Evolutionary conservation across 768 basidiomycete species (phyloP), one percentile per base, ranked within the genome.

Genomic region (Naematelia encephala): DNA sequence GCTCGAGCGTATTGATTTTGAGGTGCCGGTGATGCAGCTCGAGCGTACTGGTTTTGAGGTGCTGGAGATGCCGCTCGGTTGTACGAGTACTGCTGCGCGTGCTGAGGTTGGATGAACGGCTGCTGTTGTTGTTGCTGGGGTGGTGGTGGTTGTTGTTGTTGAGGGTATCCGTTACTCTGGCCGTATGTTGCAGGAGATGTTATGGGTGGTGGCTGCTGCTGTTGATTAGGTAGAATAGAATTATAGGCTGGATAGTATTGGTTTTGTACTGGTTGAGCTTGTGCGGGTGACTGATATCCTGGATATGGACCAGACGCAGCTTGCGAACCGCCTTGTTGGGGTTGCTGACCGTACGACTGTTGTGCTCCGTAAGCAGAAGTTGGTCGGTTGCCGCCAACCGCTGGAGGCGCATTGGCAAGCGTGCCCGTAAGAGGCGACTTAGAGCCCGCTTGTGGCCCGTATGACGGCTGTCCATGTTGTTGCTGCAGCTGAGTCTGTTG

Each of bases 401-500:
- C 34, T 39, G 34, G 34, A 39, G 34, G 34, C 8, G 34, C 34
- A 39, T 39, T 39, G 34, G 8, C 34, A 39, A 8, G 8, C 8
- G 8, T 39, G 8, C 34, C 34, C 8, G 34, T 16, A 39, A 39
- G 8, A 39, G 34, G 34, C 16, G 34, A 39, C 34, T 39, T 39
- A 8, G 34, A 16, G 34, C 34, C 34, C 8, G 34, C 34, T 39
- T 39, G 53, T 4, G 30, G 11, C 13, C 22, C 34, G 16, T 22
- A 27, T 46, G 54, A 44, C 44, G 28, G 60, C 47, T 34, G 63
- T 23, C 50, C 55, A 5, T 16, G 39, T 4, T 56, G 54, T 25
- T 61, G 61, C 25, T 51, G 61, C 56, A 50, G 77, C 22, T 51
- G 67, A 14, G 46, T 63, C 27, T 45, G 57, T 39, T 57, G 64